Conservation (phyloP, 2,329 filamentous ascomycete genomes). For the Cryphonectria nitschkei region DNA sequence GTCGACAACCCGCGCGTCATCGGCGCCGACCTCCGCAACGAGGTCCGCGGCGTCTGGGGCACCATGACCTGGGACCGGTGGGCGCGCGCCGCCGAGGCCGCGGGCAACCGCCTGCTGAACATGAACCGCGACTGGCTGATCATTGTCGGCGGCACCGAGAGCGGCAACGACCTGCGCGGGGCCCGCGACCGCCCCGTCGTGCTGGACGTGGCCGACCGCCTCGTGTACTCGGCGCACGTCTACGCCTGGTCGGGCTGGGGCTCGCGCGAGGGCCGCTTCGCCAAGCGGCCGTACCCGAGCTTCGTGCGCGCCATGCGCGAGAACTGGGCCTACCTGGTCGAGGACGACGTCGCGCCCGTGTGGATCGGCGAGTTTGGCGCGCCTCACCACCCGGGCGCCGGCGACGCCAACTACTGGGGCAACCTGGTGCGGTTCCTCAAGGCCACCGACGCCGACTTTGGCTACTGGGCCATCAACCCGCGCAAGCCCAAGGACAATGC, state of each 20-base stretch:
- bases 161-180: slow-evolving; percentile 66
- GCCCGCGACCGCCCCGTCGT: slow-evolving; percentile 59
- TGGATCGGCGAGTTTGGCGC: slow-evolving; percentile 72
- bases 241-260: slow-evolving; percentile 75
- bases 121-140: slow-evolving; percentile 68
- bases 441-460: slow-evolving; percentile 65
- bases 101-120: slow-evolving; percentile 61
- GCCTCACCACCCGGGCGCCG: slow-evolving; percentile 54
- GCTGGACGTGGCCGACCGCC: slow-evolving; percentile 56
- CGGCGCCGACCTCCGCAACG: slow-evolving; percentile 69
- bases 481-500: slow-evolving; percentile 62
- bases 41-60: slow-evolving; percentile 70
- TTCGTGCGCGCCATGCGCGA: slow-evolving; percentile 64
- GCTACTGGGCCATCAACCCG: slow-evolving; percentile 72
- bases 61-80: slow-evolving; percentile 69
- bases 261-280: slow-evolving; percentile 61
- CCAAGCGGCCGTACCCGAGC: slow-evolving; percentile 62
- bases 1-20: slow-evolving; percentile 64
- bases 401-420: slow-evolving; percentile 67
- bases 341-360: slow-evolving; percentile 60
- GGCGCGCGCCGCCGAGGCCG: slow-evolving; percentile 66
- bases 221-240: slow-evolving; percentile 71
- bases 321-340: slow-evolving; percentile 69
- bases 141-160: slow-evolving; percentile 69
- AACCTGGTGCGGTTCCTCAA: slow-evolving; percentile 64